These are phyloP conservation scores for Escallonia herrerae DNA, from an alignment of 129 eudicot species.

Conservation along the genomic window DNA sequence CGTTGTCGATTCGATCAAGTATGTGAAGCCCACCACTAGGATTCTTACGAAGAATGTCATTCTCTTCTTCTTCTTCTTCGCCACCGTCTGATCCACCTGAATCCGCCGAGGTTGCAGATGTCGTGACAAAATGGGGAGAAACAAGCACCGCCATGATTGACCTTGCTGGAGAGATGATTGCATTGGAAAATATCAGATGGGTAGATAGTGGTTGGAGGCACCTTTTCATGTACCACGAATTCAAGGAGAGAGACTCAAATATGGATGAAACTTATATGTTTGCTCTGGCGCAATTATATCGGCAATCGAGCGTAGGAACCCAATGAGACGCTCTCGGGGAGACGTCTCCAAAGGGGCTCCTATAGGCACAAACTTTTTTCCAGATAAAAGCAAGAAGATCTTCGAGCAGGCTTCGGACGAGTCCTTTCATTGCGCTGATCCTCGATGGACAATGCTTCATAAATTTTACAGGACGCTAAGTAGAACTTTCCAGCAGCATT, in stretches of 20 bases:
- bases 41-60: conserved; percentile 40
- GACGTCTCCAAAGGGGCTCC: too few species aligned
- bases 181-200: conserved; percentile 16
- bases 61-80: conserved; percentile 12
- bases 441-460: too few species aligned
- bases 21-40: conserved; percentile 33
- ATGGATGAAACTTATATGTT: too few species aligned
- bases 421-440: too few species aligned
- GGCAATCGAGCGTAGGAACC: too few species aligned
- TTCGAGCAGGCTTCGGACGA: too few species aligned
- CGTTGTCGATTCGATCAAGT: conserved; percentile 41
- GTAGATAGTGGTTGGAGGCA: neutral
- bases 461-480: too few species aligned
- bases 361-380: too few species aligned
- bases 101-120: conserved; percentile 17
- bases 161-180: conserved; percentile 20
- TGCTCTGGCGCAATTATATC: too few species aligned
- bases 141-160: conserved; percentile 6
- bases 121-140: conserved; percentile 17
- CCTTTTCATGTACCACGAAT: conserved; percentile 21
- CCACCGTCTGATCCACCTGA: conserved; percentile 13
- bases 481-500: too few species aligned
- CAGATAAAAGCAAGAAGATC: too few species aligned
- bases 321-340: too few species aligned
- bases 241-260: neutral